phyloP scores from a whole-genome alignment of 139 green algal species.

The Volvox reticuliferus region DNA sequence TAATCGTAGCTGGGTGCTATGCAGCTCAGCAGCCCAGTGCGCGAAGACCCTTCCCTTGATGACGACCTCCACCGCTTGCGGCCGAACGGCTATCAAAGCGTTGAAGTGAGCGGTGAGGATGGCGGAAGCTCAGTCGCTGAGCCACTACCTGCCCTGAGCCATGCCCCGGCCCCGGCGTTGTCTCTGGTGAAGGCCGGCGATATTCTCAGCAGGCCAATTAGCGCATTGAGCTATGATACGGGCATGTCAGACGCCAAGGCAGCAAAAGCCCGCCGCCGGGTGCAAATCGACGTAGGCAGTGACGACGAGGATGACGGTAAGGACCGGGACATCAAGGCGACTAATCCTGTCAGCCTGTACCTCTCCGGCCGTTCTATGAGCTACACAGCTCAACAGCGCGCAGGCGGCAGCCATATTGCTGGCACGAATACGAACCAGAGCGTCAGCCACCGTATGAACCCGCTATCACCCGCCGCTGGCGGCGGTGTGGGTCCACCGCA shows the following conservation, averaged over 20 bases:
- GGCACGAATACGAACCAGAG: neutral
- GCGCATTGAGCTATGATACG: neutral
- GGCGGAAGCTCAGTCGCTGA: neutral
- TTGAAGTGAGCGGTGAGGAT: neutral
- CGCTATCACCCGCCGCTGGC: neutral
- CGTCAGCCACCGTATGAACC: neutral
- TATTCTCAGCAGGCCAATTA: neutral
- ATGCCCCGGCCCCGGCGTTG: neutral
- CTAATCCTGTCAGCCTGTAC: neutral
- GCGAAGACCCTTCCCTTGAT: neutral
- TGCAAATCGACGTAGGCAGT: neutral
- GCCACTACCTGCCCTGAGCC: neutral
- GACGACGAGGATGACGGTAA: neutral
- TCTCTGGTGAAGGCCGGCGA: neutral
- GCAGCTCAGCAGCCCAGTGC: neutral
- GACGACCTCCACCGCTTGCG: slow-evolving; percentile 19
- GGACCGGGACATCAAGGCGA: neutral
- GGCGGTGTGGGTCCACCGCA: neutral
- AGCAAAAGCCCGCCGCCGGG: neutral
- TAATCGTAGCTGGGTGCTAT: neutral
- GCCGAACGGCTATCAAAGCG: slow-evolving; percentile 2
- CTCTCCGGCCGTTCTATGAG: neutral
- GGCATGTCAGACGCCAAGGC: neutral
- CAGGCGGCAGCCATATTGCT: neutral
- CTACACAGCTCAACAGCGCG: neutral